A percentile compares a stretch with the other conserved stretches of the same genome.
phyloP scores from a whole-genome alignment of 176 grass and related monocot species.

The Eragrostis curvula region DNA sequence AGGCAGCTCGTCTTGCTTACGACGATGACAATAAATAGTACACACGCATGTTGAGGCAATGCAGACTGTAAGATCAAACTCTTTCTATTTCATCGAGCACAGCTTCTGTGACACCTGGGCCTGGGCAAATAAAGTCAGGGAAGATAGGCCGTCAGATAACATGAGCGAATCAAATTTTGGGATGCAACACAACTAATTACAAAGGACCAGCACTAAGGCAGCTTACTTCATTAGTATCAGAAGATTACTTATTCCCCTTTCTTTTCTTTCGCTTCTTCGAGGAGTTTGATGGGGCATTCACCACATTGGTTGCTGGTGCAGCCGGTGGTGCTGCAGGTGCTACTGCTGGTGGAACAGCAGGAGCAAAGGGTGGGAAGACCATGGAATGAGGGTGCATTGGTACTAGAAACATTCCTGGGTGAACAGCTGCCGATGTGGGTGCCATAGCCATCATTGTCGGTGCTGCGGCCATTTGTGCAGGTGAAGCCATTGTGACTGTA shows the following conservation, averaged over 20 bases:
- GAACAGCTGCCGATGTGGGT: conserved; percentile 42
- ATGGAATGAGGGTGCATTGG: conserved; percentile 66
- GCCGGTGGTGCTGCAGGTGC: conserved; percentile 39
- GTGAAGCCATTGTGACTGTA: conserved; percentile 29
- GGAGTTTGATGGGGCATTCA: conserved; percentile 8
- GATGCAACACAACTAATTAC: background rate
- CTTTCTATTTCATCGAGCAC: background rate
- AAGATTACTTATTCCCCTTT: conserved; percentile 53
- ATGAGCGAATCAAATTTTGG: background rate
- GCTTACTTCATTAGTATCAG: conserved; percentile 23
- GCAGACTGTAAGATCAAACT: background rate
- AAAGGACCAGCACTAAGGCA: background rate
- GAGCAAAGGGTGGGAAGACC: conserved; percentile 62
- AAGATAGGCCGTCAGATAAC: background rate
- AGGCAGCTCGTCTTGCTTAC: background rate
- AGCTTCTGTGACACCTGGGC: conserved; percentile 12
- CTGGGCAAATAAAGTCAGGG: background rate
- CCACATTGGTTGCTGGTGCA: conserved; percentile 35
- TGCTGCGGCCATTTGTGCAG: conserved; percentile 32
- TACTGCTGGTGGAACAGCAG: conserved; percentile 49
- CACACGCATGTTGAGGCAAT: background rate
- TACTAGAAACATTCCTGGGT: conserved; percentile 66
- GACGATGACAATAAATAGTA: background rate
- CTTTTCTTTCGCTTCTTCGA: conserved; percentile 81
- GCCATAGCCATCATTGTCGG: conserved; percentile 60